Percentiles rank a stretch among this genome's conserved stretches.
Evolutionary conservation across 306 rosid species (phyloP).

Genomic region (Mimosa bimucronata): DNA sequence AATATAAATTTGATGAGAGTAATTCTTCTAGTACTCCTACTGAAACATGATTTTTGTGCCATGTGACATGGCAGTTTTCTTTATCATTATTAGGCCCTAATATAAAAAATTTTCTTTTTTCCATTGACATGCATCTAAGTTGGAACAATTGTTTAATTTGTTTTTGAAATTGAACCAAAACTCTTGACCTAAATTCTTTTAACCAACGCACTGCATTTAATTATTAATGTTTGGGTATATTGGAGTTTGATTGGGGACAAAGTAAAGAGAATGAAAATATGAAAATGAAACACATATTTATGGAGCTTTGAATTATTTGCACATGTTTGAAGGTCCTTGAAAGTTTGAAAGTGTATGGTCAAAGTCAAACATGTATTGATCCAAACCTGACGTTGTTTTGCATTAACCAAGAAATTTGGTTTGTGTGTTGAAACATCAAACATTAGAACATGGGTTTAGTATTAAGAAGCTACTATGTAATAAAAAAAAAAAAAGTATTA

Average conservation of each 20-base stretch:
- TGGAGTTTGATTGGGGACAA: not conserved
- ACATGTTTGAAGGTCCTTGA: not conserved
- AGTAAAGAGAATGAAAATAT: not conserved
- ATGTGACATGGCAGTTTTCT: no score
- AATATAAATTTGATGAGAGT: no score
- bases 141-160: not conserved
- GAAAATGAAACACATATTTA: not conserved
- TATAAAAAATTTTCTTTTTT: no score
- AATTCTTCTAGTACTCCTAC: no score
- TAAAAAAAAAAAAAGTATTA: no score
- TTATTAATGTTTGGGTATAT: no score
- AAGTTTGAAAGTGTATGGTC: not conserved
- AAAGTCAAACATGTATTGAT: not conserved
- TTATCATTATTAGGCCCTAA: no score
- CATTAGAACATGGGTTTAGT: not conserved
- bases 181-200: not conserved
- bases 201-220: not conserved
- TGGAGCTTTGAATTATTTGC: not conserved
- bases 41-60: no score
- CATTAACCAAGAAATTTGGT: slow-evolving; percentile 1
- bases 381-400: not conserved
- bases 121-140: not conserved
- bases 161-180: not conserved
- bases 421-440: not conserved
- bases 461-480: not conserved